Conservation (phyloP, 2,329 filamentous ascomycete genomes). For the Lojkania enalia region DNA sequence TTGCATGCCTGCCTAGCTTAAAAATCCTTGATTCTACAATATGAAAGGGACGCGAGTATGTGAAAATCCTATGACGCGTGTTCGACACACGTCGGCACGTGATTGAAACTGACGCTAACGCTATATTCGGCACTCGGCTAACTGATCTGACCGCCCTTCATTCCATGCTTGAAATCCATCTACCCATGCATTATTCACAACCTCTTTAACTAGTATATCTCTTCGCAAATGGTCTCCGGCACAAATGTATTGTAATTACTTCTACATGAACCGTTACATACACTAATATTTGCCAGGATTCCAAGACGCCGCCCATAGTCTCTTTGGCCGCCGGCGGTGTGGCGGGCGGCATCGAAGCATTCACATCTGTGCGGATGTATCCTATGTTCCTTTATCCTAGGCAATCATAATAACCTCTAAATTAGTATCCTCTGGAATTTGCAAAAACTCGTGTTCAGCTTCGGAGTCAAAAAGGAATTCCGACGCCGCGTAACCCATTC, state of each 20-base stretch:
- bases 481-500: conserved; percentile 61
- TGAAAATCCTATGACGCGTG: too few relatives aligned
- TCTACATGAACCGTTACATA: neutral
- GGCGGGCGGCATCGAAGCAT: conserved; percentile 46
- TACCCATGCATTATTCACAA: conserved; percentile 12
- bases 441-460: conserved; percentile 67
- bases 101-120: conserved; percentile 11
- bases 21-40: too few relatives aligned
- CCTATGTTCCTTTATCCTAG: neutral
- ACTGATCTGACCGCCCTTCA: too few relatives aligned
- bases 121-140: conserved; percentile 22
- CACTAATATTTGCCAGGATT: conserved; percentile 29
- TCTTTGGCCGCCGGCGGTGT: conserved; percentile 44
- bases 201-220: conserved; percentile 5
- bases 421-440: conserved; percentile 66
- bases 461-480: conserved; percentile 48
- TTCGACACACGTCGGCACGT: conserved; percentile 10
- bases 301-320: conserved; percentile 43
- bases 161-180: conserved; percentile 5
- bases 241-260: conserved; percentile 20
- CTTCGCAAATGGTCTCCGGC: conserved; percentile 35
- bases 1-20: too few relatives aligned
- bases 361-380: conserved; percentile 33
- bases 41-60: too few relatives aligned
- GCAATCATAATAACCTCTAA: neutral